These are phyloP conservation scores for Inonotus obliquus DNA, from an alignment of 1,284 basidiomycete genomes.

Conservation along the genomic window DNA sequence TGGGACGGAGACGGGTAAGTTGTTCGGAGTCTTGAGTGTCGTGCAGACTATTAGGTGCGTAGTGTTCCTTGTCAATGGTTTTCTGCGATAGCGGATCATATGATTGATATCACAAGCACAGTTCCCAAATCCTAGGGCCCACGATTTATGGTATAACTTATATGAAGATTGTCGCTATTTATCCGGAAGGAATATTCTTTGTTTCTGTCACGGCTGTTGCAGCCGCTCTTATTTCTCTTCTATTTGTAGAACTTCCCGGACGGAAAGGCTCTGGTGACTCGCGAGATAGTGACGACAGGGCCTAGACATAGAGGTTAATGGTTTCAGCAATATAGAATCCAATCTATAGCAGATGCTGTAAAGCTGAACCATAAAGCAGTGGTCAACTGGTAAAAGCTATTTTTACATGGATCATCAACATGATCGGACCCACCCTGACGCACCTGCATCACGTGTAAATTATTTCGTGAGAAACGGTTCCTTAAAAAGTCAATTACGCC, in stretches of 20 bases:
- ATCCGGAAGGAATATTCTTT: slow-evolving; percentile 55
- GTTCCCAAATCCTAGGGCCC: slow-evolving; percentile 54
- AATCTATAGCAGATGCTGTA: too few species aligned
- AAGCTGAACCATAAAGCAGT: too few species aligned
- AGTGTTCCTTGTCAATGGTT: not conserved
- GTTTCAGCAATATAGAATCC: too few species aligned
- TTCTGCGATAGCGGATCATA: not conserved
- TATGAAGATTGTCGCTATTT: slow-evolving; percentile 52
- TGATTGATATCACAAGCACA: slow-evolving; percentile 20
- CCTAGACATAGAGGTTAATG: not conserved
- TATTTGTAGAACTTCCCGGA: slow-evolving; percentile 13
- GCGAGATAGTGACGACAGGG: not conserved
- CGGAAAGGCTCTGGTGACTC: slow-evolving; percentile 1
- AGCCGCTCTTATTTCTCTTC: not conserved
- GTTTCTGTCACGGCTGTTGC: slow-evolving; percentile 28
- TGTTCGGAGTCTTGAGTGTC: slow-evolving; percentile 73
- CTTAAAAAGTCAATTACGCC: not conserved
- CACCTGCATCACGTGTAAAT: too few species aligned
- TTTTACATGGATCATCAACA: too few species aligned
- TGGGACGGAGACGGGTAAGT: slow-evolving; percentile 45
- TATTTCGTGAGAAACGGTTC: too few species aligned
- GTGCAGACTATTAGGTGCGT: slow-evolving; percentile 59
- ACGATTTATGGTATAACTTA: slow-evolving; percentile 56
- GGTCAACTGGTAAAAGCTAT: too few species aligned
- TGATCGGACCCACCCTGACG: too few species aligned